Percentiles rank a stretch among this genome's conserved stretches.
These are phyloP conservation scores for Komagataea norvegica DNA, from an alignment of 1,139 yeast species.

Conservation along the genomic window DNA sequence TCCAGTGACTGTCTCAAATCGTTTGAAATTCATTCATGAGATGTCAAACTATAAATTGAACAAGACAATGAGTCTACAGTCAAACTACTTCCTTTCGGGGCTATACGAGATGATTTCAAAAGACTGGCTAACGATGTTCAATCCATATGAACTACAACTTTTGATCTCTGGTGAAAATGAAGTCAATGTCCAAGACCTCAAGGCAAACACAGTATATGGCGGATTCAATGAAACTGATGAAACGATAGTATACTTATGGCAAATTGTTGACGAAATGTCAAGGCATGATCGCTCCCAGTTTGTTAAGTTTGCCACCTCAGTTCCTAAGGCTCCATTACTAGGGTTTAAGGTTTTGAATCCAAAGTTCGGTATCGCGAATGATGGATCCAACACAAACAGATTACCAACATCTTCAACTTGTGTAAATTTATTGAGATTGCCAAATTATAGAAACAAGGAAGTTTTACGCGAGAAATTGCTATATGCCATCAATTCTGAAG, in stretches of 20 bases:
- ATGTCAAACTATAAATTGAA: conserved; percentile 78
- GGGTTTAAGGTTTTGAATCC: conserved; percentile 80
- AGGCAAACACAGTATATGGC: conserved; percentile 56
- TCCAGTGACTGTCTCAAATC: conserved; percentile 56
- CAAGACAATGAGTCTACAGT: conserved; percentile 52
- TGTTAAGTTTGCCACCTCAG: conserved; percentile 85
- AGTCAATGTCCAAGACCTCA: conserved; percentile 68
- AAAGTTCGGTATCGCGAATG: conserved; percentile 70
- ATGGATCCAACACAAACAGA: conserved; percentile 51
- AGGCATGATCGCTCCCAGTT: conserved; percentile 57
- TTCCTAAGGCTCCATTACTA: conserved; percentile 82
- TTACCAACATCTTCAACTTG: conserved; percentile 94
- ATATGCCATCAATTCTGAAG: conserved; percentile 73
- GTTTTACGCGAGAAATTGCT: conserved; percentile 57
- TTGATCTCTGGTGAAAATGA: conserved; percentile 71
- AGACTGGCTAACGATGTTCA: conserved; percentile 80
- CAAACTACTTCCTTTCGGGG: conserved; percentile 66
- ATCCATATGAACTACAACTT: conserved; percentile 76
- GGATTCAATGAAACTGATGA: conserved; percentile 57
- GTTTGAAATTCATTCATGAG: conserved; percentile 70
- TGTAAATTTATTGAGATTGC: conserved; percentile 79
- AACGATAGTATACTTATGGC: conserved; percentile 68
- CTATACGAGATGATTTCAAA: conserved; percentile 62
- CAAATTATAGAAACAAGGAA: conserved; percentile 66
- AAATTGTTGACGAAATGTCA: conserved; percentile 63